Base-by-base conservation (phyloP, 108 stramenopile species). In the Poteriospumella lacustris region DNA sequence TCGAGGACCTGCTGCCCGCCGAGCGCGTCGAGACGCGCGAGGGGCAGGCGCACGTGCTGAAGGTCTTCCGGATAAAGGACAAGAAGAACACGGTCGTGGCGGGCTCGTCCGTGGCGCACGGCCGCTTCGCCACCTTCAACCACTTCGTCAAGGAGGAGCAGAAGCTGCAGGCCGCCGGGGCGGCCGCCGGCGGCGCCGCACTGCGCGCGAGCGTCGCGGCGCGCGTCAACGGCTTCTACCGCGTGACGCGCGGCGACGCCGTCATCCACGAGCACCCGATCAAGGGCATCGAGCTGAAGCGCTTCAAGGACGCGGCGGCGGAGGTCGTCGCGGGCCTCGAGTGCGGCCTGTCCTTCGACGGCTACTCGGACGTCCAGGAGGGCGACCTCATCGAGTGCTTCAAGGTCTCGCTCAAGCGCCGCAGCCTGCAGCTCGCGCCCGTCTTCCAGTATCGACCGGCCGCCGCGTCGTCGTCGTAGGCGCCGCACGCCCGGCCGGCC, bases 311-410 rank as follows among this genome's bases (percentile, higher is more conserved):
- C 44, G 92, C 94, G 85, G 93, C 89, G 36, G 89, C 94, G 59
- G 41, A 81, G 15, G 93, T 96, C 82, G 86, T 89, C 68, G 81
- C 83, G 38, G 95, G 94, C 19, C 89, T 90, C 75, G 97, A 96
- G 79, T 97, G 97, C 68, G 97, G 97, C 77, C 93, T 97, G 80
- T 89, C 91, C 44, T 85, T 95, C 38, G 39, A 86, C 36, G 87
- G 82, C 59, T 97, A 91, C 83, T 94, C 95, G 83, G 92, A 91
- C 41, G 94, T 94, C 81, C 68, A 94, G 86, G 81, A 88, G 44
- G 95, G 88, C 44, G 96, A 97, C 85, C 70, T 93, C 58, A 94
- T 97, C 81, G 96, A 97, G 86, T 92, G 95, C 85, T 97, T 15
- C 19, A 52, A 52, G 19, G 47, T 52, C 15, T n/a, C n/a, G n/a